Evolutionary conservation across 1,284 basidiomycete species (phyloP).

Genomic region (Ganoderma leucocontextum): DNA sequence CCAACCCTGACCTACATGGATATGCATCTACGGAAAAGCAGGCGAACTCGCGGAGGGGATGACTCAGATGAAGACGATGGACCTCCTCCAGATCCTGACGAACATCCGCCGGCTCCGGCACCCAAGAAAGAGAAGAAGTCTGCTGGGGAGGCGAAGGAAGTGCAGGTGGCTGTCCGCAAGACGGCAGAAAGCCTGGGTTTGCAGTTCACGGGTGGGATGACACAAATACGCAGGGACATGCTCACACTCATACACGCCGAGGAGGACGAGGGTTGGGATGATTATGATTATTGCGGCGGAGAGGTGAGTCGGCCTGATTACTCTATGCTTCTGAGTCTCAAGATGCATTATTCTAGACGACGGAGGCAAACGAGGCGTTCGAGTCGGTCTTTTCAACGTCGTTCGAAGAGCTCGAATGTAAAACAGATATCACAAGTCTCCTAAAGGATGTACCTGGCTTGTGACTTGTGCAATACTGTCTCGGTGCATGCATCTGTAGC

Average conservation of each 20-base stretch:
- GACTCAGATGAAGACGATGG: slow-evolving; percentile 77
- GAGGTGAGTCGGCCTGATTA: slow-evolving; percentile 53
- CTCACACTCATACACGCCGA: slow-evolving; percentile 72
- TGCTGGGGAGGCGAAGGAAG: slow-evolving; percentile 68
- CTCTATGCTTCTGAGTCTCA: slow-evolving; percentile 8
- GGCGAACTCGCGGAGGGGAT: slow-evolving; percentile 53
- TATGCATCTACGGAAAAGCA: slow-evolving; percentile 66
- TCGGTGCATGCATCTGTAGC: too few species aligned
- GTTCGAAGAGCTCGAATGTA: slow-evolving; percentile 61
- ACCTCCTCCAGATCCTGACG: slow-evolving; percentile 81
- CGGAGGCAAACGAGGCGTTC: slow-evolving; percentile 62
- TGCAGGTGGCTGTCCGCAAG: slow-evolving; percentile 78
- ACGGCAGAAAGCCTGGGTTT: slow-evolving; percentile 63
- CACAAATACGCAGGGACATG: slow-evolving; percentile 69
- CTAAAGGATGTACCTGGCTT: slow-evolving; percentile 67
- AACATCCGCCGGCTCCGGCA: slow-evolving; percentile 54
- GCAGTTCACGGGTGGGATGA: slow-evolving; percentile 47
- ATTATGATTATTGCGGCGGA: slow-evolving; percentile 65
- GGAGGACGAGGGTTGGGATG: slow-evolving; percentile 78
- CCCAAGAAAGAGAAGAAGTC: slow-evolving; percentile 64
- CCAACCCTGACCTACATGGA: slow-evolving; percentile 84
- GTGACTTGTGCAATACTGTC: slow-evolving; percentile 39
- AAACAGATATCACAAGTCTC: slow-evolving; percentile 66
- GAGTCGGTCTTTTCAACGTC: slow-evolving; percentile 70
- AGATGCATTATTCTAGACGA: slow-evolving; percentile 50